Evolutionary conservation across 2,329 filamentous ascomycete genomes (phyloP), one percentile per base, ranked within the genome.

Genomic region (Ophiostoma montium): DNA sequence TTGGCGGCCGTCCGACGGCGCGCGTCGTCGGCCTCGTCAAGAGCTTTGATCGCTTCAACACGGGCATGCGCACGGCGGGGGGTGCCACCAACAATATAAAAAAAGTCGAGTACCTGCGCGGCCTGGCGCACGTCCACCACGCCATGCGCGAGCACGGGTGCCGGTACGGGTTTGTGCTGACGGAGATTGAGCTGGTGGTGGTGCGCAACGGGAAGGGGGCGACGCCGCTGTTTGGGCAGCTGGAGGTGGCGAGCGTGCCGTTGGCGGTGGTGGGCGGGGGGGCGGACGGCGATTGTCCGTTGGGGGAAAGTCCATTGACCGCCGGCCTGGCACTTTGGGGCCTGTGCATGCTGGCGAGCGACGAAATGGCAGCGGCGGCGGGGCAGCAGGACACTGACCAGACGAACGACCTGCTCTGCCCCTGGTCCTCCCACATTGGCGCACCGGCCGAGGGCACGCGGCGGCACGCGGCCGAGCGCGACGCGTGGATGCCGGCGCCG

Each of bases 151-250:
- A 94, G 67, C 86, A 95, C 67, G 81, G 82, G 56, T 94, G 86
- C 62, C 82, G 90, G 52, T 96, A 95, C 64, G 90, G 90, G 49
- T 96, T 95, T 71, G 90, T 96, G 64, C 80, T 95, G 61, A 95
- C 87, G 1, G 90, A 95, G 67, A 95, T 95, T 58, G 90, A 96
- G 67, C 80, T 95, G 9, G 82, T 95, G 35, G 80, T 92, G 57
- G 87, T 95, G 1, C 86, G 89, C 59, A 86, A 84, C 56, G 88
- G 89, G 47, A 76, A 62, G 57, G 82, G 74, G 59, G 67, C 72
- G 36, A 79, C 80, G 1, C 89, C 89, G 0, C 80, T 87, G 62
- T 95, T 95, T 60, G 89, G 90, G n/a, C 86, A 82, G 64, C 70
- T 95, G 5, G 89, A 96, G 63, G 74, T 94, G 27, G 68, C 71